Percentiles rank a stretch among this genome's conserved stretches.
Conservation (phyloP, 768 basidiomycete species). For the Russula ochroleuca region DNA sequence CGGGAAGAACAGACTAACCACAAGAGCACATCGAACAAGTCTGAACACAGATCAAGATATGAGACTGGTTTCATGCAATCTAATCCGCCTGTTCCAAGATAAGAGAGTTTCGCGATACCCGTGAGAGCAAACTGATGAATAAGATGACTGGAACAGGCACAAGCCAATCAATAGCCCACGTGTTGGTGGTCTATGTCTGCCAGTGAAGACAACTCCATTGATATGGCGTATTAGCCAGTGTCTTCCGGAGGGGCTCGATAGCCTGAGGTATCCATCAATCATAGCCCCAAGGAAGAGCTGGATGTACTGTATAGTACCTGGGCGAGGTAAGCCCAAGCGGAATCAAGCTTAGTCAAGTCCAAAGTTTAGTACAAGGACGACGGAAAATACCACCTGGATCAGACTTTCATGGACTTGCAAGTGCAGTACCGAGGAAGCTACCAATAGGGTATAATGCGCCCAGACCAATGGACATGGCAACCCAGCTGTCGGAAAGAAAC, state of each 20-base stretch:
- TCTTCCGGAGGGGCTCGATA: neutral
- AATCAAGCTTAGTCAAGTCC: neutral
- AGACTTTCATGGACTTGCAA: neutral
- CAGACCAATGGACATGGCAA: neutral
- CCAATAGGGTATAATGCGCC: neutral
- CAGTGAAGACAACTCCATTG: too few species aligned
- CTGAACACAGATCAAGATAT: too few species aligned
- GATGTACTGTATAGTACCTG: neutral
- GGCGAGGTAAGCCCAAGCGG: neutral
- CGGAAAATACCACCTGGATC: neutral
- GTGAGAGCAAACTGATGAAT: too few species aligned
- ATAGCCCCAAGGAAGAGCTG: neutral
- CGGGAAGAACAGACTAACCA: too few species aligned
- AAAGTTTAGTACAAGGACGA: neutral
- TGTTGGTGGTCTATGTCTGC: too few species aligned
- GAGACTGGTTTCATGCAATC: too few species aligned
- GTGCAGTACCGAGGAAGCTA: neutral
- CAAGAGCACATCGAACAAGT: too few species aligned
- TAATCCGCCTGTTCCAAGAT: too few species aligned
- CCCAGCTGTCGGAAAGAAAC: neutral
- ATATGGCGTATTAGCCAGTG: neutral
- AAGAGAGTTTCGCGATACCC: too few species aligned
- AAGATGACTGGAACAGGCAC: too few species aligned
- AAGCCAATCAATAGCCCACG: too few species aligned
- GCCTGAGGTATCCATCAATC: neutral